Percentiles rank a stretch among this genome's conserved stretches.
phyloP scores from a whole-genome alignment of 495 filamentous ascomycete genomes.

The Penicillium arizonense region DNA sequence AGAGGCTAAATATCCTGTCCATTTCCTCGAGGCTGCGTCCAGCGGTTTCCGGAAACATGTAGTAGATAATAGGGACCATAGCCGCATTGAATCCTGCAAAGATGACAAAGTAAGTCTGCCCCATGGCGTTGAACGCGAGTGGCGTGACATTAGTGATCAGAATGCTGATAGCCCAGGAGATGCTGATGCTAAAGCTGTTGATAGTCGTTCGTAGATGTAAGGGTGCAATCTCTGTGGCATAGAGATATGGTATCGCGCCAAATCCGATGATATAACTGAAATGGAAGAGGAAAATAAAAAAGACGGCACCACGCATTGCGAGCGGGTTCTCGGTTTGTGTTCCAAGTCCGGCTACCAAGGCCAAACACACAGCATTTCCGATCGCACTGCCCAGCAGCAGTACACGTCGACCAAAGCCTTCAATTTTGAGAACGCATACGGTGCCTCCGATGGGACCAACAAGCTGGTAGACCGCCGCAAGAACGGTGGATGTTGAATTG shows the following conservation, averaged over 20 bases:
- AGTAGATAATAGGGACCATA: conserved; percentile 60
- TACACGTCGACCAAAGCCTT: conserved; percentile 19
- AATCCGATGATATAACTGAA: conserved; percentile 54
- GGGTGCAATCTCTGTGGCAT: conserved; percentile 52
- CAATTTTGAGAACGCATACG: conserved; percentile 20
- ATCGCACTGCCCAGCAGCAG: conserved; percentile 20
- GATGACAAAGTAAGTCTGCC: conserved; percentile 20
- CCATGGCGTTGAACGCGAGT: conserved; percentile 19
- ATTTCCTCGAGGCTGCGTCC: conserved; percentile 51
- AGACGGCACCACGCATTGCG: conserved; percentile 30
- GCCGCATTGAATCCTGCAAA: conserved; percentile 50
- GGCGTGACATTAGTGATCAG: conserved; percentile 20
- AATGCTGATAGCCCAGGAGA: conserved; percentile 43
- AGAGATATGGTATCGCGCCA: conserved; percentile 53
- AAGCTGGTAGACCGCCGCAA: conserved; percentile 20
- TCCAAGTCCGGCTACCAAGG: conserved; percentile 31
- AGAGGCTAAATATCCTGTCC: conserved; percentile 44
- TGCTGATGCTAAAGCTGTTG: conserved; percentile 46
- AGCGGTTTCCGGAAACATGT: conserved; percentile 59
- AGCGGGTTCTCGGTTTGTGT: conserved; percentile 10
- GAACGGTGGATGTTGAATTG: conserved; percentile 17
- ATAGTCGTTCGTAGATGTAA: conserved; percentile 47
- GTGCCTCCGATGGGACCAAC: conserved; percentile 18
- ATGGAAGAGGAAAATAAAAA: conserved; percentile 54
- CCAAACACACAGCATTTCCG: conserved; percentile 43